Percentiles rank a stretch among this genome's conserved stretches.
Evolutionary conservation across 1,284 basidiomycete species (phyloP).

Genomic region (Apiotrichum veenhuisii): DNA sequence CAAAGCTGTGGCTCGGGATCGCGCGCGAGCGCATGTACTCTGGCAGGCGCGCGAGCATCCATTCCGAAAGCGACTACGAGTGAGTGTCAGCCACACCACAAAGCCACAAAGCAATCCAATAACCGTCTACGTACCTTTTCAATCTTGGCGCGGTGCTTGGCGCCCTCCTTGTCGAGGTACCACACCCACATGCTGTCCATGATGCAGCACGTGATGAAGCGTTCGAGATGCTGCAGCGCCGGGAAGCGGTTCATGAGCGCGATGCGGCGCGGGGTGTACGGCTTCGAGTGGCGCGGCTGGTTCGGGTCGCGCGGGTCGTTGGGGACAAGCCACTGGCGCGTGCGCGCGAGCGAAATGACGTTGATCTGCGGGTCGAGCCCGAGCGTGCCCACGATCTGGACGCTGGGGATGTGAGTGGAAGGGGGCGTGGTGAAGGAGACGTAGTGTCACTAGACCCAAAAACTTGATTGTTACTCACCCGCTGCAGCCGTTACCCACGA

Average conservation of each 20-base stretch:
- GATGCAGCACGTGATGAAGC: background rate
- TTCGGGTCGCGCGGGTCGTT: background rate
- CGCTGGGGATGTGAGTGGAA: background rate
- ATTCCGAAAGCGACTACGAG: background rate
- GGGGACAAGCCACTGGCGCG: slow-evolving; percentile 14
- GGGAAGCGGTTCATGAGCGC: background rate
- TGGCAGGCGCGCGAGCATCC: slow-evolving; percentile 1
- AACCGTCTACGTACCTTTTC: background rate
- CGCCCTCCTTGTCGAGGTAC: slow-evolving; percentile 5
- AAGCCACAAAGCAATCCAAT: too few relatives aligned
- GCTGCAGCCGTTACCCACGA: slow-evolving; percentile 18
- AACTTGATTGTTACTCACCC: background rate
- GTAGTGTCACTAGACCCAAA: too few relatives aligned
- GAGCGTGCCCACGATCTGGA: slow-evolving; percentile 16
- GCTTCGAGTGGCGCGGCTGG: slow-evolving; percentile 5
- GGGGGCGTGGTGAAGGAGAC: too few relatives aligned
- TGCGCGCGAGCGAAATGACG: slow-evolving; percentile 4
- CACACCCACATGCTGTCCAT: slow-evolving; percentile 13
- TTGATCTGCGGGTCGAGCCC: slow-evolving; percentile 11
- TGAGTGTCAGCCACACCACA: too few relatives aligned
- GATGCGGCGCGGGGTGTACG: background rate
- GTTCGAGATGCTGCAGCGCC: background rate
- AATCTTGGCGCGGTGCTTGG: background rate
- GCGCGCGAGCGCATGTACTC: slow-evolving; percentile 1
- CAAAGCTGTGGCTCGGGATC: slow-evolving; percentile 16